Conservation (phyloP, 306 rosid genomes). For the Vicia sativa region DNA sequence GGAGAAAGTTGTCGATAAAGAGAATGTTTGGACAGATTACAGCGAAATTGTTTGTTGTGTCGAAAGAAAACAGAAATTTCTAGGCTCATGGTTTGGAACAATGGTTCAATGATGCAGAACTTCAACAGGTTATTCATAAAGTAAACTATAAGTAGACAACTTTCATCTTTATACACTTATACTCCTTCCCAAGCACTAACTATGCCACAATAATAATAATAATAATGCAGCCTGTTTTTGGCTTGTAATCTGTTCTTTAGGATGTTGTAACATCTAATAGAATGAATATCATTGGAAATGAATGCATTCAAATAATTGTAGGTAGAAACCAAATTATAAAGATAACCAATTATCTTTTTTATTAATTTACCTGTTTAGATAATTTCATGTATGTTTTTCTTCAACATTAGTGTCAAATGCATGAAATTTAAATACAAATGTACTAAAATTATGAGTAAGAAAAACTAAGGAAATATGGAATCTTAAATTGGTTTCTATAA, state of each 20-base stretch:
- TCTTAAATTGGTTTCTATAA: neutral
- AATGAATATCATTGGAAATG: no score
- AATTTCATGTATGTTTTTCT: no score
- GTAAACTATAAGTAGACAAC: constrained; percentile 86
- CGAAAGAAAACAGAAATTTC: constrained; percentile 89
- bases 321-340: no score
- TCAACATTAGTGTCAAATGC: no score
- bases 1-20: constrained; percentile 50
- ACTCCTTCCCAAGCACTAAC: constrained; percentile 50
- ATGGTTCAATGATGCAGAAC: constrained; percentile 91
- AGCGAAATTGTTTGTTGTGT: constrained; percentile 82
- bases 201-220: constrained; percentile 35
- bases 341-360: no score
- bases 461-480: constrained; percentile 11
- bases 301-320: no score
- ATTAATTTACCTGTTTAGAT: no score
- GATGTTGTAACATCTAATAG: neutral
- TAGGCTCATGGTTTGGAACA: constrained; percentile 96
- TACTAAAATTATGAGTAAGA: constrained; percentile 2
- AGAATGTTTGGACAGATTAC: constrained; percentile 56
- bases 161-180: constrained; percentile 65
- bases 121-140: constrained; percentile 75
- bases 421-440: no score
- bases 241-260: neutral
- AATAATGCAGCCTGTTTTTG: constrained; percentile 12